Percentiles rank a stretch among this genome's conserved stretches.
phyloP scores from a whole-genome alignment of 352 stramenopile genomes.

The Phytopythium cucurbitacearum region DNA sequence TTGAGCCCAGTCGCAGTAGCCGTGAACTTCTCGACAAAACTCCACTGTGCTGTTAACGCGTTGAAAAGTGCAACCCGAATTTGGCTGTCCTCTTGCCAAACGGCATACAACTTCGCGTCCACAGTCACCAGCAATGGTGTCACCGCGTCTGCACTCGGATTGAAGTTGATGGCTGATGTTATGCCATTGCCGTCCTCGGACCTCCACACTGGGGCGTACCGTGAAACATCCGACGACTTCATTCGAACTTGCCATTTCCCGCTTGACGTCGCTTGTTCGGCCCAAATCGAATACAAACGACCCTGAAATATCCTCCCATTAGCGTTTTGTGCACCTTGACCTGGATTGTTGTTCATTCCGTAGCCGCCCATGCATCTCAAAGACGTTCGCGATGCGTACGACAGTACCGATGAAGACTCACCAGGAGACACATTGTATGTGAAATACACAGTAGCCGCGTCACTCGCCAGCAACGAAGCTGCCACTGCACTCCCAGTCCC shows the following conservation, averaged over 20 bases:
- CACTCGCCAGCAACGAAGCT: constrained; percentile 25
- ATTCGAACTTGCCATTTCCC: constrained; percentile 38
- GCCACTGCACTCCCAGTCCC: constrained; percentile 17
- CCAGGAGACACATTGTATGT: constrained; percentile 28
- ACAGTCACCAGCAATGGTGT: constrained; percentile 21
- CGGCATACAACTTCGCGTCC: constrained; percentile 31
- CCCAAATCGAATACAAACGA: constrained; percentile 42
- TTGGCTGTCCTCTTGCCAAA: constrained; percentile 54
- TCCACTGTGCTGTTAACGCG: constrained; percentile 26
- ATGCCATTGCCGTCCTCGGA: constrained; percentile 38
- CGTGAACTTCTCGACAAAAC: constrained; percentile 24
- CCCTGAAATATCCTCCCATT: constrained; percentile 23
- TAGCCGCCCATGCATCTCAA: constrained; percentile 37
- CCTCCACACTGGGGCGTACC: constrained; percentile 26
- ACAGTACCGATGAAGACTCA: constrained; percentile 36
- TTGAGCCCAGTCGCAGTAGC: constrained; percentile 39
- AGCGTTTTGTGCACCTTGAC: constrained; percentile 15
- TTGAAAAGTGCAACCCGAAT: constrained; percentile 41
- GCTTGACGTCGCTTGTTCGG: constrained; percentile 20
- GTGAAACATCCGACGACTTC: constrained; percentile 26
- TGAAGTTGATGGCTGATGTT: constrained; percentile 40
- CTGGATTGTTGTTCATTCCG: constrained; percentile 43
- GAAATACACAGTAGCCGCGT: constrained; percentile 51
- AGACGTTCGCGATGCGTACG: constrained; percentile 34
- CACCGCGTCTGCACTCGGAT: constrained; percentile 27